phyloP scores from a whole-genome alignment of 176 grass and related monocot genomes.

The Carex cristatella region DNA sequence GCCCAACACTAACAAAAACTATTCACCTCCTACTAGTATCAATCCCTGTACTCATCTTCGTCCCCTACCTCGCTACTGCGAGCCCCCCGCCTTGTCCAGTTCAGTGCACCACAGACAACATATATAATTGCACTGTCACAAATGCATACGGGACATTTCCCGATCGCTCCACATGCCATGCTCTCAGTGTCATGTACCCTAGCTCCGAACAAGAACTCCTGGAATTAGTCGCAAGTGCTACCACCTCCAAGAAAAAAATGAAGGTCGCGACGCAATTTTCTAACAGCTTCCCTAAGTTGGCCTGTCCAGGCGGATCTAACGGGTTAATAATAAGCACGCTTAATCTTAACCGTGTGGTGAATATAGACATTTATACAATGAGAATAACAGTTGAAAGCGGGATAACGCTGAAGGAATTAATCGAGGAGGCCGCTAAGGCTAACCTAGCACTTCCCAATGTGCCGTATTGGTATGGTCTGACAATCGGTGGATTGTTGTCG shows the following conservation, averaged over 20 bases:
- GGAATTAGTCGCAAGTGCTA: conserved; percentile 32
- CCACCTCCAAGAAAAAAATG: conserved; percentile 36
- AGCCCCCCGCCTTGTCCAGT: conserved; percentile 52
- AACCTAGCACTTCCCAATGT: conserved; percentile 46
- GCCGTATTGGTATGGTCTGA: conserved; percentile 75
- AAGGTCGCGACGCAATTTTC: conserved; percentile 51
- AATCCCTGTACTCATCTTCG: neutral
- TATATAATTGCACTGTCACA: conserved; percentile 39
- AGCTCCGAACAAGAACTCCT: conserved; percentile 53
- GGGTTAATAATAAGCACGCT: conserved; percentile 53
- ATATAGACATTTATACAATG: conserved; percentile 3
- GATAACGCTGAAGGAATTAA: conserved; percentile 36
- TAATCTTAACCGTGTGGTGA: conserved; percentile 33
- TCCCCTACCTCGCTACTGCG: neutral
- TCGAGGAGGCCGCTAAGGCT: conserved; percentile 24
- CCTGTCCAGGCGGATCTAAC: conserved; percentile 41
- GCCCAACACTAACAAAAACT: too few species aligned
- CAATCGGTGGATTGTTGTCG: conserved; percentile 58
- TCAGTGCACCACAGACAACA: conserved; percentile 23
- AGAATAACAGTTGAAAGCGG: conserved; percentile 49
- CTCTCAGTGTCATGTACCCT: conserved; percentile 30
- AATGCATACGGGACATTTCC: conserved; percentile 55
- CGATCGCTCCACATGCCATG: conserved; percentile 48
- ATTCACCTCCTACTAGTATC: too few species aligned
- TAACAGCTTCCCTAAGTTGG: conserved; percentile 58